Evolutionary conservation across 2,329 filamentous ascomycete genomes (phyloP), one percentile per base, ranked within the genome.

Genomic region (Botrytis medusae): DNA sequence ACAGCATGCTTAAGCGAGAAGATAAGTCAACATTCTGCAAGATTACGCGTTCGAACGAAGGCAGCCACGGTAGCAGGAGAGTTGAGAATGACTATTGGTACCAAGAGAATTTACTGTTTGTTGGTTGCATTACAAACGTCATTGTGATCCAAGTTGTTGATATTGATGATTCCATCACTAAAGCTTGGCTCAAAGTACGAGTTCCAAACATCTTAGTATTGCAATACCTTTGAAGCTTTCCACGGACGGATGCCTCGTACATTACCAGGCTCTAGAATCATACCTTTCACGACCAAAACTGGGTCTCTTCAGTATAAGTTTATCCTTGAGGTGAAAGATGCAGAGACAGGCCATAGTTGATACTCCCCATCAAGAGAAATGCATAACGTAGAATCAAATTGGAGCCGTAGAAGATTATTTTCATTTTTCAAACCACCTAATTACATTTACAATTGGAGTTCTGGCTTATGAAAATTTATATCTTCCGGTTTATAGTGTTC

Each of bases 401-500:
- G 25, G 16, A 22, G 25, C 25, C 40, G 25, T 54, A 37, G 64
- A 68, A 37, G 48, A 57, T 54, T 18, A 40, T 51, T 54, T 42
- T 37, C n/a, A 65, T 34, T 68, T 54, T 68, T 40, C n/a, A 68
- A 54, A 57, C 61, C 40, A 64, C 42, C 42, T 64, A 46, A 25
- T 40, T 40, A 37, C 32, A 18, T 72, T 77, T 72, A 79, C 71
- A 79, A 77, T 63, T 79, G 78, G 12, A 81, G 72, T 71, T 80
- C 79, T 42, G 79, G 79, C 57, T 81, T 80, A 74, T 88, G 85
- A 75, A 90, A 88, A 77, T 90, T 89, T 72, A 92, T 88, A 78
- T 94, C 92, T 79, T 93, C 91, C 40, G 87, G 84, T 76, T 92
- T 90, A 82, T 94, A 94, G 80, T 94, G 92, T 79, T 94, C 92